Evolutionary conservation across 2,329 filamentous ascomycete genomes (phyloP).

Genomic region (Aspergillus sp.): DNA sequence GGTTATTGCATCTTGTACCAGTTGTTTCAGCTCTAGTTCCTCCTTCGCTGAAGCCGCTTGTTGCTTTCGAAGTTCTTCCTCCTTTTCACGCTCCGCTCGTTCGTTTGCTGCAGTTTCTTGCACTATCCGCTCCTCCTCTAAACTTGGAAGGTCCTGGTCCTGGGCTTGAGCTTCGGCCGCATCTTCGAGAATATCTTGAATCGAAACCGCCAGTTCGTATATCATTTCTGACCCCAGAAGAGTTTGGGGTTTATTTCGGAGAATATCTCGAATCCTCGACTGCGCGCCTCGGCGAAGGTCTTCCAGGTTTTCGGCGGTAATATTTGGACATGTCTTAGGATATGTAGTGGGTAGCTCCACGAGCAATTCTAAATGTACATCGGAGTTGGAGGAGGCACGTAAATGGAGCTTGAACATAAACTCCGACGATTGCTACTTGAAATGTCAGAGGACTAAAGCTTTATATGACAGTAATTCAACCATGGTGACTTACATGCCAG

Average conservation of each 20-base stretch:
- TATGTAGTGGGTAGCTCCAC: conserved; percentile 88
- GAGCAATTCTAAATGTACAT: conserved; percentile 69
- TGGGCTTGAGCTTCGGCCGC: conserved; percentile 75
- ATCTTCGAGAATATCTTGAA: conserved; percentile 76
- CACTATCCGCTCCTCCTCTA: conserved; percentile 83
- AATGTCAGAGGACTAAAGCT: neutral
- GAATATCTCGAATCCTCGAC: conserved; percentile 68
- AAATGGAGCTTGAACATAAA: conserved; percentile 79
- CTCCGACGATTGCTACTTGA: conserved; percentile 68
- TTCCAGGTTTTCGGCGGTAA: conserved; percentile 65
- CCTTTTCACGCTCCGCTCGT: conserved; percentile 50
- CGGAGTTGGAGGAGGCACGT: conserved; percentile 69
- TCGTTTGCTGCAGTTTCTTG: conserved; percentile 71
- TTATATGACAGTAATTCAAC: neutral
- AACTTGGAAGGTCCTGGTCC: conserved; percentile 74
- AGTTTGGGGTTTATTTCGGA: conserved; percentile 68
- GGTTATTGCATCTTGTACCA: conserved; percentile 40
- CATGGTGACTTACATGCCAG: conserved; percentile 69
- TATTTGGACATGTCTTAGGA: conserved; percentile 75
- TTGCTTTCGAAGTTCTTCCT: conserved; percentile 49
- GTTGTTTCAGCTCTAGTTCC: conserved; percentile 39
- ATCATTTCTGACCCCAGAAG: conserved; percentile 66
- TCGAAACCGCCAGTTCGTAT: conserved; percentile 58
- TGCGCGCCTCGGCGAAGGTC: conserved; percentile 69
- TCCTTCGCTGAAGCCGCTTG: conserved; percentile 43